Conservation (phyloP, 129 eudicot species). For the Pulicaria dysenterica region DNA sequence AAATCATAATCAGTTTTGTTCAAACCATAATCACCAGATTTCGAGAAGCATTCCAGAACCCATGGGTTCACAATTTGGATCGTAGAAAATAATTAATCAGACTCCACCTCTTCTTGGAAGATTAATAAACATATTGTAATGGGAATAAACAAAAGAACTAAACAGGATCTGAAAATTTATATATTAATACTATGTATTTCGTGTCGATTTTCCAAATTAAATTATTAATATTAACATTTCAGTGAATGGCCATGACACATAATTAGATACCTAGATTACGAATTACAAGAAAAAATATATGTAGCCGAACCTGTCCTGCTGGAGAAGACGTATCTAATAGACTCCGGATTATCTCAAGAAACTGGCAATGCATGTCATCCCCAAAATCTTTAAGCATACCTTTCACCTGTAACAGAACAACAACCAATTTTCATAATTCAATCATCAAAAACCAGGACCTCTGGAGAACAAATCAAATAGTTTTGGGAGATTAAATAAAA, state of each 20-base stretch:
- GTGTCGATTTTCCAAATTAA: too few species aligned
- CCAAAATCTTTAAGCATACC: constrained; percentile 92
- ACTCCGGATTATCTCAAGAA: constrained; percentile 82
- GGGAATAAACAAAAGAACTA: neutral
- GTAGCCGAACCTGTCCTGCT: constrained; percentile 65
- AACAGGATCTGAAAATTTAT: too few species aligned
- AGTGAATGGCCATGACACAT: neutral
- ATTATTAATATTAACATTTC: neutral
- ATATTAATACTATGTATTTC: too few species aligned
- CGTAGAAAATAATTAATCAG: neutral
- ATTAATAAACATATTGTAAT: neutral
- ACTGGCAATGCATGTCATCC: constrained; percentile 94
- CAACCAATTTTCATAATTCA: neutral
- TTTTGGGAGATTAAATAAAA: too few species aligned
- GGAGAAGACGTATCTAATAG: constrained; percentile 73
- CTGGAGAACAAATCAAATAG: neutral
- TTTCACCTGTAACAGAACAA: constrained; percentile 61
- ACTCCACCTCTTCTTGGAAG: neutral
- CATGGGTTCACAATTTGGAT: too few species aligned
- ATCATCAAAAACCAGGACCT: constrained; percentile 8
- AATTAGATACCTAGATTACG: constrained; percentile 14
- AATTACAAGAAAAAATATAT: neutral
- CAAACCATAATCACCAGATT: too few species aligned
- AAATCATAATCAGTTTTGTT: neutral
- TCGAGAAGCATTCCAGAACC: too few species aligned